Conservation (phyloP, 305 asterid species). For the Fraxinus baroniana region DNA sequence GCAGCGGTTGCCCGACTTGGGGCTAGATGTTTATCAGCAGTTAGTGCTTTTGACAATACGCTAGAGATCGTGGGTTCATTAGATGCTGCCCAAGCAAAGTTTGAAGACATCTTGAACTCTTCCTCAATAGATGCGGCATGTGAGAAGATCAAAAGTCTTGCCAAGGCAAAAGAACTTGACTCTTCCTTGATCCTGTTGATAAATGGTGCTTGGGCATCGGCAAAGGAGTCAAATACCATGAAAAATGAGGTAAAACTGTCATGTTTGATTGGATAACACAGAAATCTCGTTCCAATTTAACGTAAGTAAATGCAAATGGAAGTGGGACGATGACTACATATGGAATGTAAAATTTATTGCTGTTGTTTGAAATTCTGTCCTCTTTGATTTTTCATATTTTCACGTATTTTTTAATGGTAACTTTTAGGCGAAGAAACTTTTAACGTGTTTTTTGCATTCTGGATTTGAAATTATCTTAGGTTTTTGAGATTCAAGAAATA, state of each 20-base stretch:
- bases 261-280: neutral
- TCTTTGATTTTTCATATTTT: neutral
- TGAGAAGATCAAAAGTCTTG: constrained; percentile 80
- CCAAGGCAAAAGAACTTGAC: constrained; percentile 86
- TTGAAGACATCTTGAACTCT: constrained; percentile 78
- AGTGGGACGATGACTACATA: neutral
- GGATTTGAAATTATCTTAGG: neutral
- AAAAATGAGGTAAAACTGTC: constrained; percentile 62
- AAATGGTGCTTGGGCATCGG: constrained; percentile 89
- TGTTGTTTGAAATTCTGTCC: neutral
- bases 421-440: neutral
- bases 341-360: neutral
- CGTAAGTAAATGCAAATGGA: neutral
- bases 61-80: constrained; percentile 77
- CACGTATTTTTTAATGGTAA: neutral
- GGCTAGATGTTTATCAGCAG: constrained; percentile 88
- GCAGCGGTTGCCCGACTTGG: constrained; percentile 87
- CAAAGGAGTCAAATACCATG: constrained; percentile 78
- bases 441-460: neutral
- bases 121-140: constrained; percentile 80
- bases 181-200: constrained; percentile 87
- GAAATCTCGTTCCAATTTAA: neutral
- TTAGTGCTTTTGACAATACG: constrained; percentile 93
- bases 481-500: neutral
- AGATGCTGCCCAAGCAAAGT: constrained; percentile 85